Conservation (phyloP, 768 basidiomycete species). For the Xerocomellus chrysenteron region DNA sequence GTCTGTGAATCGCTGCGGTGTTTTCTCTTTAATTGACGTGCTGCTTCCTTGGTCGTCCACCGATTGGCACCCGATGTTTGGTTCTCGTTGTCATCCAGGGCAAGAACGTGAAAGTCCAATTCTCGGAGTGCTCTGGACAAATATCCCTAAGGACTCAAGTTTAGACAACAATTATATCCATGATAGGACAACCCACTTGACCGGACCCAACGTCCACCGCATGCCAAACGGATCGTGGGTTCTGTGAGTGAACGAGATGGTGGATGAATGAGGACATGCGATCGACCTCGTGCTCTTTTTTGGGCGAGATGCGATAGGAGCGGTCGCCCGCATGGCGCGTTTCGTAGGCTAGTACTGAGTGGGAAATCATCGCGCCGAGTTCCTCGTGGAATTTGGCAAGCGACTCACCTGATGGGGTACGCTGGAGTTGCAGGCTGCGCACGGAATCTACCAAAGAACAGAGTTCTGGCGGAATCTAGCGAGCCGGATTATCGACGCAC, state of each 20-base stretch:
- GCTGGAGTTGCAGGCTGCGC: slow-evolving; percentile 28
- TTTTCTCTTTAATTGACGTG: slow-evolving; percentile 17
- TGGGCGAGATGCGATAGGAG: slow-evolving; percentile 64
- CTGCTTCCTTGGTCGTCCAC: slow-evolving; percentile 35
- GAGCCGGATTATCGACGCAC: background rate
- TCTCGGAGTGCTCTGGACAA: slow-evolving; percentile 50
- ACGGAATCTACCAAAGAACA: slow-evolving; percentile 22
- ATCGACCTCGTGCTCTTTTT: slow-evolving; percentile 70
- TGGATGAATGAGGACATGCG: slow-evolving; percentile 60
- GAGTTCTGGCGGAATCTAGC: slow-evolving; percentile 25
- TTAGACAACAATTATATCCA: background rate
- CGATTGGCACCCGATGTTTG: slow-evolving; percentile 60
- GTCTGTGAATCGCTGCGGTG: slow-evolving; percentile 1
- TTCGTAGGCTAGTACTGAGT: slow-evolving; percentile 7
- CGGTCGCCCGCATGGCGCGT: slow-evolving; percentile 3
- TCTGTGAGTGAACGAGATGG: slow-evolving; percentile 31
- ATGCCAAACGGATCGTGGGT: slow-evolving; percentile 32
- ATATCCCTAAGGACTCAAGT: slow-evolving; percentile 47
- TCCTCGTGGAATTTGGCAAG: background rate
- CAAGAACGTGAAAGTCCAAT: slow-evolving; percentile 50
- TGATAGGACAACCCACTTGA: slow-evolving; percentile 42
- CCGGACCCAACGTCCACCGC: slow-evolving; percentile 77
- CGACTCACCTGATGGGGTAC: slow-evolving; percentile 18
- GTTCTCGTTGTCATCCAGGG: slow-evolving; percentile 59
- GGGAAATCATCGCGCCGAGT: background rate